These are phyloP conservation scores for Ogataea zsoltii DNA, from an alignment of 805 yeast genomes.

Conservation along the genomic window DNA sequence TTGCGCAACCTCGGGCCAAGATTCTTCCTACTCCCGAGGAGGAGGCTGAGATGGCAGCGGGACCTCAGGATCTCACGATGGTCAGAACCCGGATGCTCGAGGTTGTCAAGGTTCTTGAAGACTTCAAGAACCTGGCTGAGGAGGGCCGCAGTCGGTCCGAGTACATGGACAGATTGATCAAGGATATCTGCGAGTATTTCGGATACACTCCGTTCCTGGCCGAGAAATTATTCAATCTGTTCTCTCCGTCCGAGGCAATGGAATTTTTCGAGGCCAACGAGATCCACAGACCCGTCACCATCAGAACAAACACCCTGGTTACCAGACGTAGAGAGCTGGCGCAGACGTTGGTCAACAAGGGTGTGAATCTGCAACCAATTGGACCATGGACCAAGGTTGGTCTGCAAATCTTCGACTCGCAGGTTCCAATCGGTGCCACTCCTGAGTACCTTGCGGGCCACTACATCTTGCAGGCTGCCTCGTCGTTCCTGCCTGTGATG, in stretches of 20 bases:
- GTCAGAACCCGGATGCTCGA: constrained; percentile 94
- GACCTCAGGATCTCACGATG: constrained; percentile 74
- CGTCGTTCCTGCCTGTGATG: constrained; percentile 96
- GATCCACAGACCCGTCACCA: constrained; percentile 92
- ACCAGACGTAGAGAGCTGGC: constrained; percentile 96
- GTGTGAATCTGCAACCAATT: constrained; percentile 95
- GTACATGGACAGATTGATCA: constrained; percentile 72
- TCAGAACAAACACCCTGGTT: constrained; percentile 94
- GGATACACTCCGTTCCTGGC: constrained; percentile 93
- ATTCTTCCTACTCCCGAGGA: constrained; percentile 72
- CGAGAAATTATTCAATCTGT: constrained; percentile 87
- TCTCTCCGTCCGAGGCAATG: constrained; percentile 94
- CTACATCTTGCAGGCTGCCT: constrained; percentile 96
- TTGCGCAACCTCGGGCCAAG: constrained; percentile 70
- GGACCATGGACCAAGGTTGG: constrained; percentile 99
- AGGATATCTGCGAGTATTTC: constrained; percentile 89
- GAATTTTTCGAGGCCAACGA: constrained; percentile 99
- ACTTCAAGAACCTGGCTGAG: constrained; percentile 79
- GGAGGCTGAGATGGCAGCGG: constrained; percentile 52
- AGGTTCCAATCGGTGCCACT: constrained; percentile 99
- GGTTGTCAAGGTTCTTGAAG: constrained; percentile 89
- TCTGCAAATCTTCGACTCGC: constrained; percentile 94
- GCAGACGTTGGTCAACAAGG: constrained; percentile 91
- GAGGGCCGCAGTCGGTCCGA: constrained; percentile 86
- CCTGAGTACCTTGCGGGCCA: constrained; percentile 99